A percentile compares a stretch with the other conserved stretches of the same genome.
Evolutionary conservation across 2,329 filamentous ascomycete genomes (phyloP).

Genomic region (Aureobasidium uvarum): DNA sequence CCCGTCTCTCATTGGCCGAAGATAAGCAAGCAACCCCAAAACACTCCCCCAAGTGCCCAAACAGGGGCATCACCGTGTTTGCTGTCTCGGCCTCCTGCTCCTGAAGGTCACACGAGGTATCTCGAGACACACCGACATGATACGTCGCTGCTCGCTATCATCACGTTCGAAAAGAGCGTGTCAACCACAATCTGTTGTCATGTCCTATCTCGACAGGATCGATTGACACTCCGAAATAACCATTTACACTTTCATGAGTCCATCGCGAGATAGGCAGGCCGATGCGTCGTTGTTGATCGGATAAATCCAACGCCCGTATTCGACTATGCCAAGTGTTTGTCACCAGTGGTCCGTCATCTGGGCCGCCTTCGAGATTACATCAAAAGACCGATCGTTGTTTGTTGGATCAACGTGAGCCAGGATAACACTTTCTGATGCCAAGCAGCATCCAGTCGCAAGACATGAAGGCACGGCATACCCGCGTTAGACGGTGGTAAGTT

Average conservation of each 20-base stretch:
- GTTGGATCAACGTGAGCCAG: neutral
- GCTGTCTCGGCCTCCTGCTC: conserved; percentile 1
- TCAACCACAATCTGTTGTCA: neutral
- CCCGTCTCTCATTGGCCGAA: conserved; percentile 5
- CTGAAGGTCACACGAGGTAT: neutral
- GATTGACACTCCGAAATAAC: neutral
- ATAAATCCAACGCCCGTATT: conserved; percentile 18
- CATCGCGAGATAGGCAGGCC: conserved; percentile 13
- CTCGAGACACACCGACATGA: neutral
- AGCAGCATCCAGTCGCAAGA: neutral
- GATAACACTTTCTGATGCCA: neutral
- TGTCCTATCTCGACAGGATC: neutral
- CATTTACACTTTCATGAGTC: conserved; percentile 16
- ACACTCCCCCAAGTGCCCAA: neutral
- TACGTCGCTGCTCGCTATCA: neutral
- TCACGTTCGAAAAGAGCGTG: neutral
- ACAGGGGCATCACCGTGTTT: conserved; percentile 14
- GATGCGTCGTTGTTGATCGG: conserved; percentile 2
- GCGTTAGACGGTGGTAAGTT: neutral
- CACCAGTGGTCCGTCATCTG: neutral
- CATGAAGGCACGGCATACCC: neutral
- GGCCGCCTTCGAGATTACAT: conserved; percentile 3
- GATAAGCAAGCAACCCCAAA: conserved; percentile 12
- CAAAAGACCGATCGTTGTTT: neutral
- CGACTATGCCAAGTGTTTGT: conserved; percentile 6